Conservation (phyloP, 306 rosid genomes). For the Gillenia trifoliata region DNA sequence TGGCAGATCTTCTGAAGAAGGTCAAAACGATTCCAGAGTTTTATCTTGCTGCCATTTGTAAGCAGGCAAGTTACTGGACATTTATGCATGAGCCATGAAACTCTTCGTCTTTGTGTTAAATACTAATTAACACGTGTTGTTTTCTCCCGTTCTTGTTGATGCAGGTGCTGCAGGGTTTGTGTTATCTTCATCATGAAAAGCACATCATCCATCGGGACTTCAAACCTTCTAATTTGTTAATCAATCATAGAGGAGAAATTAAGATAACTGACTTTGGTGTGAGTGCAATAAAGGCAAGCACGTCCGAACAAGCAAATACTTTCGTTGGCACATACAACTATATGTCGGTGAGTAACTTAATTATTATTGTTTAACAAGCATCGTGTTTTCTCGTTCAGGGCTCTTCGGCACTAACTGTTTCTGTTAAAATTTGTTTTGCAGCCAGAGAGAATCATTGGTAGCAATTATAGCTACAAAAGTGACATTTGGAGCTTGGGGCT, state of each 20-base stretch:
- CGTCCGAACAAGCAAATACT: conserved; percentile 91
- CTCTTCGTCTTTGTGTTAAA: conserved; percentile 5
- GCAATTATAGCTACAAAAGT: conserved; percentile 72
- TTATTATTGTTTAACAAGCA: not conserved
- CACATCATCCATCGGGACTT: conserved; percentile 95
- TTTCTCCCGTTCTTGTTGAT: conserved; percentile 18
- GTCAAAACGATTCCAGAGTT: conserved; percentile 78
- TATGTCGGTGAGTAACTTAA: conserved; percentile 85
- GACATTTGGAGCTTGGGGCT: conserved; percentile 98
- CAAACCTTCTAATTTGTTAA: conserved; percentile 84
- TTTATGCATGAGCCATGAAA: conserved; percentile 1
- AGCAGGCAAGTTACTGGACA: conserved; percentile 55
- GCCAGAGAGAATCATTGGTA: conserved; percentile 93
- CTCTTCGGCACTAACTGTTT: conserved; percentile 12
- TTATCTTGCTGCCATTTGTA: conserved; percentile 77
- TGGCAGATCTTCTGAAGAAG: conserved; percentile 78
- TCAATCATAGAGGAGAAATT: conserved; percentile 92
- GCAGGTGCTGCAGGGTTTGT: conserved; percentile 85
- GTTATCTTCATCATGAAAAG: conserved; percentile 87
- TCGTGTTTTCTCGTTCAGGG: not conserved
- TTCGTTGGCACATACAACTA: conserved; percentile 89
- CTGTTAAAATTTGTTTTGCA: conserved; percentile 36
- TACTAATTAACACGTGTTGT: conserved; percentile 15
- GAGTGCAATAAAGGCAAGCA: conserved; percentile 87
- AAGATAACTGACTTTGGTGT: conserved; percentile 99